Evolutionary conservation across 441 rosid species (phyloP).

Genomic region (Daphne laureola): DNA sequence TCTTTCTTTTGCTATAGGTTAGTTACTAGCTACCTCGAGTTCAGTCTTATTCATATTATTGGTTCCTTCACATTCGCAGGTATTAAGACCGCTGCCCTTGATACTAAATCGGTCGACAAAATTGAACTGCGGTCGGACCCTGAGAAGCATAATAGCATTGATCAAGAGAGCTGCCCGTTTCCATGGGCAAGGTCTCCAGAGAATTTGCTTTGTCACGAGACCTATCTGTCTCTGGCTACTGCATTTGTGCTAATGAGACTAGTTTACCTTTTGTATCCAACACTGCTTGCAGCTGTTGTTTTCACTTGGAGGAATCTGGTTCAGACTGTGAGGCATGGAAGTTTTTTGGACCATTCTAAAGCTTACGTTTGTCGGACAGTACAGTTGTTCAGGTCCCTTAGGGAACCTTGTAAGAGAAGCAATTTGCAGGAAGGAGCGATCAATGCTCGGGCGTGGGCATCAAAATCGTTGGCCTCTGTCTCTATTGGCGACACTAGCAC

Average conservation of each 20-base stretch:
- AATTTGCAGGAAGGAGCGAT: conserved; percentile 84
- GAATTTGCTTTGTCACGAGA: conserved; percentile 74
- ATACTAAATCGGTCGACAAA: conserved; percentile 32
- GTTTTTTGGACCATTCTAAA: conserved; percentile 53
- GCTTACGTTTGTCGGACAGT: conserved; percentile 48
- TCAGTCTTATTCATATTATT: background rate
- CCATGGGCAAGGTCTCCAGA: conserved; percentile 96
- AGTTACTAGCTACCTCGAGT: background rate
- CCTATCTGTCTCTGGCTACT: conserved; percentile 65
- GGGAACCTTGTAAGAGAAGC: conserved; percentile 74
- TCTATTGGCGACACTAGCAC: conserved; percentile 77
- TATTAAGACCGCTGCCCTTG: conserved; percentile 36
- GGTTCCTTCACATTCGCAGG: conserved; percentile 29
- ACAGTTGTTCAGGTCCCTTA: conserved; percentile 43
- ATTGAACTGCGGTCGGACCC: conserved; percentile 28
- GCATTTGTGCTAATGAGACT: conserved; percentile 57
- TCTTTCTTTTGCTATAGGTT: background rate
- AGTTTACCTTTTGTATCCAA: conserved; percentile 47
- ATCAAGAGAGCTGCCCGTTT: conserved; percentile 80
- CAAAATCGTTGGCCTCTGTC: conserved; percentile 89
- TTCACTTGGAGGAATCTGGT: conserved; percentile 44
- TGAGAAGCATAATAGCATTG: conserved; percentile 38
- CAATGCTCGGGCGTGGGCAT: conserved; percentile 89
- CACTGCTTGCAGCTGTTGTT: conserved; percentile 31
- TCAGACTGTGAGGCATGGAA: conserved; percentile 40